Base-by-base conservation (phyloP, 495 filamentous ascomycete species). In the Penicillium flavigenum region DNA sequence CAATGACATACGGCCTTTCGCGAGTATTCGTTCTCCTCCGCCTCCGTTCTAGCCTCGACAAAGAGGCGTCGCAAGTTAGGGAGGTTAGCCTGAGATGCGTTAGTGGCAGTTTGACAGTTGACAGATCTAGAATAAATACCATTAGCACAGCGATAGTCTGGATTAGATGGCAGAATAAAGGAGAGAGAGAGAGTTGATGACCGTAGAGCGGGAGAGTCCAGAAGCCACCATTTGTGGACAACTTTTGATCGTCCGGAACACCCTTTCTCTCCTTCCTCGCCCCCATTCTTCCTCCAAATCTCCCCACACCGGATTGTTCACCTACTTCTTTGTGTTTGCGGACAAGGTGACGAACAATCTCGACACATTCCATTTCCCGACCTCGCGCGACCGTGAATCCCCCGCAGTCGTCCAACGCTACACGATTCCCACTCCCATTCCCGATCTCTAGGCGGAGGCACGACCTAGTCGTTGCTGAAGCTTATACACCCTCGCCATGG, bases 41-140 rank as follows among this genome's bases (percentile, higher is more conserved):
- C 86, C 61, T 98, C 95, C 4, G 91, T 91, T 51, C 94, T 81
- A 11, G 95, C 91, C 75, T 96, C 92, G 50, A 97, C 95, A 72
- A 98, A 98, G 51, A 98, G 86, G 26, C 94, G 92, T 44, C 94
- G 87, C 38, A 98, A 82, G 70, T 98, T 98, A 42, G 94, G 94
- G 48, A 98, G 86, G 73, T 88, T 94, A 60, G 87, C 89, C 91
- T 89, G 60, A 53, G 57, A 51, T 50, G 44, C 27, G 36, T 61
- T 48, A 69, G 54, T 26, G 45, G 36, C n/a, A 20, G 5, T 4
- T 10, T 47, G 16, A 9, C 7, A 17, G n/a, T 39, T 49, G 17
- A 16, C 31, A 32, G 17, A n/a, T 4, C 3, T 41, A 8, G 5
- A 48, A 29, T 26, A 24, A 46, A 20, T 56, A 68, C 66, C 66